Evolutionary conservation across 805 yeast genomes (phyloP).

Genomic region (Yamadazyma takamatsuzukensis): DNA sequence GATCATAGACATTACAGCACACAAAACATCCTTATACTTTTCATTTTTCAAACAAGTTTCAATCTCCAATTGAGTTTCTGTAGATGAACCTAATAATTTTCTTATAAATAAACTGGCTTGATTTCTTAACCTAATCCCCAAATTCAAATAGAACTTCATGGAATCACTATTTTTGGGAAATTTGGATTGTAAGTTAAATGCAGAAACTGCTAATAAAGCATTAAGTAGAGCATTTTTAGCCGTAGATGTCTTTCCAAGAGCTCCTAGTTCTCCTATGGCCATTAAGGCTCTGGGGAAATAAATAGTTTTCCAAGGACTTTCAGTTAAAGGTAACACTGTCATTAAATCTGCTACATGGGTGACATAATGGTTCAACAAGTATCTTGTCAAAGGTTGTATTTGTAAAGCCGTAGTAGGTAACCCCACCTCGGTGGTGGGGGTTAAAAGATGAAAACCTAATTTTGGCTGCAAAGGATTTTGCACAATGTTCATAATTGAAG

Average conservation of each 20-base stretch:
- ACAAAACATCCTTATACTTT: constrained; percentile 78
- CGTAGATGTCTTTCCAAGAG: constrained; percentile 68
- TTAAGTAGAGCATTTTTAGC: constrained; percentile 76
- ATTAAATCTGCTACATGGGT: constrained; percentile 75
- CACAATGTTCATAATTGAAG: constrained; percentile 49
- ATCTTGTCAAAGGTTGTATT: constrained; percentile 68
- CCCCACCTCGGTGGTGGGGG: constrained; percentile 23
- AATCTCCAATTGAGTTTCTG: constrained; percentile 31
- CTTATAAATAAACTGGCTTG: constrained; percentile 71
- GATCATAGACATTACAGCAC: constrained; percentile 82
- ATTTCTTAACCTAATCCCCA: constrained; percentile 70
- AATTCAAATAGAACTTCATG: constrained; percentile 64
- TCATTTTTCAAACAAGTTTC: constrained; percentile 48
- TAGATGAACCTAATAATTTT: constrained; percentile 42
- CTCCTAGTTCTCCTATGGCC: constrained; percentile 78
- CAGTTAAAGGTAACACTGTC: constrained; percentile 67
- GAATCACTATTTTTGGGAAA: constrained; percentile 61
- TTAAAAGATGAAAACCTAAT: constrained; percentile 39
- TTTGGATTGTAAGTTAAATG: constrained; percentile 74
- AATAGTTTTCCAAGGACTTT: constrained; percentile 86
- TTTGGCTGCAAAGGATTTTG: constrained; percentile 36
- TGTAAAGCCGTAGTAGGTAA: constrained; percentile 61
- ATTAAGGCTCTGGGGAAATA: constrained; percentile 78
- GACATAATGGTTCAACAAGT: constrained; percentile 66
- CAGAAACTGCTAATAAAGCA: constrained; percentile 76